These are phyloP conservation scores for Backusella sp. DNA, from an alignment of 192 early-diverging fungal species.

Conservation along the genomic window DNA sequence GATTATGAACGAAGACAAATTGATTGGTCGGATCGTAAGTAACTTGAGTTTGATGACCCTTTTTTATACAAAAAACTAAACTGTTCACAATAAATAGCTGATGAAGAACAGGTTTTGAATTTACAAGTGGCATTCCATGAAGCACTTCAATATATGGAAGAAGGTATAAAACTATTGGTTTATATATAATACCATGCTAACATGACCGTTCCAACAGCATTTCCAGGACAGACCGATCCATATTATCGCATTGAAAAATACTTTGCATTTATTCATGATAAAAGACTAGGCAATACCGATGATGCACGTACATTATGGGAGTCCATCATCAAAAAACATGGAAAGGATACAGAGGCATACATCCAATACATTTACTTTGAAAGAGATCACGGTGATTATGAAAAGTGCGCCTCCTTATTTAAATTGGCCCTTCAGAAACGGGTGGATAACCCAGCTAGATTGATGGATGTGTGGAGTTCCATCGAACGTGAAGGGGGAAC, in stretches of 20 bases:
- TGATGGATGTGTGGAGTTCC: conserved; percentile 36
- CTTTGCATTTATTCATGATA: conserved; percentile 35
- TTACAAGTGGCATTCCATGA: conserved; percentile 32
- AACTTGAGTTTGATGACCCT: background rate
- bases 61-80: background rate
- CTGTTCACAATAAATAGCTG: background rate
- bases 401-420: conserved; percentile 21
- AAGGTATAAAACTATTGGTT: conserved; percentile 17
- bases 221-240: conserved; percentile 33
- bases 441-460: conserved; percentile 39
- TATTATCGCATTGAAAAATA: conserved; percentile 44
- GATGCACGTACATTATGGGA: conserved; percentile 42
- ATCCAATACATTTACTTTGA: conserved; percentile 41
- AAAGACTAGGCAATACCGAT: conserved; percentile 17
- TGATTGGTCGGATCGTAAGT: conserved; percentile 33
- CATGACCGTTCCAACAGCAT: conserved; percentile 16
- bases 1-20: conserved; percentile 39
- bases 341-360: conserved; percentile 34
- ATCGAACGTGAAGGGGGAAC: conserved; percentile 39
- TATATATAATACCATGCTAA: background rate
- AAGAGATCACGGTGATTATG: conserved; percentile 26
- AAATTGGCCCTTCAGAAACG: conserved; percentile 29
- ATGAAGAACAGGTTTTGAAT: conserved; percentile 19
- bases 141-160: conserved; percentile 16
- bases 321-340: conserved; percentile 27